Base-by-base conservation (phyloP, 2,329 filamentous ascomycete genomes). In the Fusarium denticulatum region DNA sequence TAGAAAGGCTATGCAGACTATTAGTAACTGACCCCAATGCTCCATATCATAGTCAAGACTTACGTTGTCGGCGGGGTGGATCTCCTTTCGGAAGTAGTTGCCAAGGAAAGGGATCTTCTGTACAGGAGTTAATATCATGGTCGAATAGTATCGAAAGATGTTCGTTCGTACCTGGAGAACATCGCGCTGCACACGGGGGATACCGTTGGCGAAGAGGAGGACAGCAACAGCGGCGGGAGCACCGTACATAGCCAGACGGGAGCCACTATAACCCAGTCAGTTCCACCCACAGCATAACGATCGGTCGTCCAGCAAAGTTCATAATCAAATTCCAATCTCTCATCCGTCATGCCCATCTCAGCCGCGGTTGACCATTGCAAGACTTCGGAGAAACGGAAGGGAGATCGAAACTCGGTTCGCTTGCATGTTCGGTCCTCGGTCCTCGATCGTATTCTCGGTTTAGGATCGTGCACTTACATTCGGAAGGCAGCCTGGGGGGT, bases 61-160 rank as follows among this genome's bases (percentile, higher is more conserved):
- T 77, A 91, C 89, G 83, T 90, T 91, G 83, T 92, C 90, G 68
- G 89, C 88, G 67, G 89, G 84, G 76, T 88, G 86, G 75, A 88
- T 77, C 79, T 89, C 84, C 80, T 87, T 86, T 77, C 85, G 76
- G 80, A 86, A 91, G 82, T 85, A 83, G 55, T 77, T 70, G 73
- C 86, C 85, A 67, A 91, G 72, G 75, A 88, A 69, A 73, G 90
- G 90, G 26, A 91, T 72, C 81, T 89, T 88, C 88, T 90, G 72
- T 28, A 49, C 39, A 32, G 47, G 20, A 56, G 69, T 84, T 32
- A 83, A 77, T 62, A 37, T 39, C 60, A 16, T 6, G 39, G 26
- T 13, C 10, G 15, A 20, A 12, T 20, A n/a, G 16, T 13, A 7
- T 10, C 2, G 7, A 14, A 9, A 5, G 6, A 49, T 7, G 9